Conservation (phyloP, 345 rosid species). For the Ceriops decandra region DNA sequence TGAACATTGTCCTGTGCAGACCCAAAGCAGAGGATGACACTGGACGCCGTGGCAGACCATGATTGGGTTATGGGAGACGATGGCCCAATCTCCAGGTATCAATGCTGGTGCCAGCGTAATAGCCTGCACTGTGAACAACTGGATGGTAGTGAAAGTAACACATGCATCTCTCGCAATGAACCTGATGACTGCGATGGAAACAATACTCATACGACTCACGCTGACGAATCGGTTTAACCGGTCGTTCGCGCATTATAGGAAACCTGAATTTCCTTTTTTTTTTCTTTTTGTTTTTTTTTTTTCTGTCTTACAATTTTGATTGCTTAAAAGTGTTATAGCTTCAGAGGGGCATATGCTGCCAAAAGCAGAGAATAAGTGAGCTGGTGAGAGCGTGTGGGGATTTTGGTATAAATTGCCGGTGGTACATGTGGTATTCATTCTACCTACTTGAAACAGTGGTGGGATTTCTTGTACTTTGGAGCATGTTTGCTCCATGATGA, state of each 20-base stretch:
- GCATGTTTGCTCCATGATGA: too few relatives aligned
- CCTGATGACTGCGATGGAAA: slow-evolving; percentile 4
- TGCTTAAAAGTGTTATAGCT: too few relatives aligned
- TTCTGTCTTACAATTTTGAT: not conserved
- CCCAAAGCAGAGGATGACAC: slow-evolving; percentile 65
- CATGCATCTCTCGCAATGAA: not conserved
- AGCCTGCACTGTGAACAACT: slow-evolving; percentile 28
- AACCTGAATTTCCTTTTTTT: not conserved
- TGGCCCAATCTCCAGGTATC: slow-evolving; percentile 54
- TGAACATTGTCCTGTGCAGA: slow-evolving; percentile 41
- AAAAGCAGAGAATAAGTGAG: not conserved
- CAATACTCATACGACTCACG: not conserved
- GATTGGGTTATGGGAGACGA: slow-evolving; percentile 73
- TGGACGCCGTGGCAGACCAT: slow-evolving; percentile 67
- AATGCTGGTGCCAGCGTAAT: slow-evolving; percentile 83
- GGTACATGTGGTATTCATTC: too few relatives aligned
- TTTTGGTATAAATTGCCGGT: too few relatives aligned
- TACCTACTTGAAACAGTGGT: too few relatives aligned
- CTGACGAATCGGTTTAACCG: slow-evolving; percentile 22
- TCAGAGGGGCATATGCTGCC: too few relatives aligned
- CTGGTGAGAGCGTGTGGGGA: not conserved
- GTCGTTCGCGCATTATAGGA: slow-evolving; percentile 29
- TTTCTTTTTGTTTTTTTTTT: not conserved
- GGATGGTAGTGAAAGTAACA: slow-evolving; percentile 16
- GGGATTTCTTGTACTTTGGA: too few relatives aligned